Evolutionary conservation across 2,329 filamentous ascomycete genomes (phyloP).

Genomic region (Trichoderma endophyticum): DNA sequence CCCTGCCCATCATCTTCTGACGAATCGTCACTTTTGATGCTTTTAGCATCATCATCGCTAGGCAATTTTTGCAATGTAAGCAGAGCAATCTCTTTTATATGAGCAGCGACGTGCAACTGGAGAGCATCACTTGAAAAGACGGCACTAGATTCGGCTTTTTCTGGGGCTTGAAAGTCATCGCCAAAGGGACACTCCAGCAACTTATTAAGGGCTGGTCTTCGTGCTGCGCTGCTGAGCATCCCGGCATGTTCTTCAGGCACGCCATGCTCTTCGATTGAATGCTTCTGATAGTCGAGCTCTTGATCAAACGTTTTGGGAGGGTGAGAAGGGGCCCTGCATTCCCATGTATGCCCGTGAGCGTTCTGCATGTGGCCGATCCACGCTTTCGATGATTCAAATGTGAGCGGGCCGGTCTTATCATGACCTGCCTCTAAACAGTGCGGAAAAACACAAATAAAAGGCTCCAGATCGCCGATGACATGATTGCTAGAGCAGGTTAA

Average conservation of each 20-base stretch:
- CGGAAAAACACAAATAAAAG: not conserved
- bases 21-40: not conserved
- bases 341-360: slow-evolving; percentile 1
- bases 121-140: not conserved
- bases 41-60: not conserved
- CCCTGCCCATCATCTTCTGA: not conserved
- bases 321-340: not conserved
- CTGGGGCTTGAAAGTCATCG: not conserved
- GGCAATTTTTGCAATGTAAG: slow-evolving; percentile 2
- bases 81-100: not conserved
- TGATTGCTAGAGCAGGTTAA: not conserved
- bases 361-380: slow-evolving; percentile 9
- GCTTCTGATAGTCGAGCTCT: slow-evolving; percentile 2
- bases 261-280: not conserved
- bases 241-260: not conserved
- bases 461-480: slow-evolving; percentile 3
- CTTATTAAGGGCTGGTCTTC: not conserved
- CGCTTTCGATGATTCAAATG: slow-evolving; percentile 1
- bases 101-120: not conserved
- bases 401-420: not conserved
- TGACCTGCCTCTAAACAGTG: not conserved
- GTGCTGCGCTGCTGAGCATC: not conserved
- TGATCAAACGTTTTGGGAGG: not conserved
- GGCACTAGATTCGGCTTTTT: not conserved
- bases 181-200: not conserved